Conservation (phyloP, 1,284 basidiomycete species). For the Cystobasidium pallidum region DNA sequence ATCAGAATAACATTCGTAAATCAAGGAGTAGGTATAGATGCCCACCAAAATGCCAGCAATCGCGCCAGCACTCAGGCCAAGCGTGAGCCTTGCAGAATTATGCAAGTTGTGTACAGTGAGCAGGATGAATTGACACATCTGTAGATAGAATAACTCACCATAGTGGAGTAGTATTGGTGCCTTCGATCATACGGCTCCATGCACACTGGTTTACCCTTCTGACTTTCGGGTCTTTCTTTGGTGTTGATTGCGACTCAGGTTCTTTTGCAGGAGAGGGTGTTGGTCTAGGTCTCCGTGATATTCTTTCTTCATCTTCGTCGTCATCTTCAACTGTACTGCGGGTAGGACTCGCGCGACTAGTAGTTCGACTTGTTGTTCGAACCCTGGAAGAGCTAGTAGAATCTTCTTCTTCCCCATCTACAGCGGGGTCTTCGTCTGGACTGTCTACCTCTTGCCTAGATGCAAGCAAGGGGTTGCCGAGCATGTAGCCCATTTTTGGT, state of each 20-base stretch:
- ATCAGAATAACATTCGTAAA: not conserved
- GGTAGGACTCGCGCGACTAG: not conserved
- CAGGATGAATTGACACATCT: not conserved
- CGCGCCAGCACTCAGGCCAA: slow-evolving; percentile 24
- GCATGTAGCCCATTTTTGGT: slow-evolving; percentile 13
- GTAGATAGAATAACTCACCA: slow-evolving; percentile 4
- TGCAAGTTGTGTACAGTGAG: not conserved
- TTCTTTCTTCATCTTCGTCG: not conserved
- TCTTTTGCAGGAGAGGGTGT: not conserved
- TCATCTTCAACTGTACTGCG: not conserved
- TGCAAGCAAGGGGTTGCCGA: slow-evolving; percentile 3
- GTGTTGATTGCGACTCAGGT: not conserved
- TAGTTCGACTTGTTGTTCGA: not conserved
- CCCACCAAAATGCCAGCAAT: slow-evolving; percentile 37
- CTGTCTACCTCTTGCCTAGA: slow-evolving; percentile 7
- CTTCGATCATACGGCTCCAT: slow-evolving; percentile 29
- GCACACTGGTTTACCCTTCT: slow-evolving; percentile 12
- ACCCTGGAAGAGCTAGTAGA: not conserved
- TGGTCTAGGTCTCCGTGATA: not conserved
- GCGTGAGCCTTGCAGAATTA: slow-evolving; percentile 1
- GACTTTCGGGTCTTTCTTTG: not conserved
- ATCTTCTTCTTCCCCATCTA: not conserved
- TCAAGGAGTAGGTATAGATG: not conserved
- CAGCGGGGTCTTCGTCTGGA: not conserved
- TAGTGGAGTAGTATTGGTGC: slow-evolving; percentile 27